Conservation (phyloP, 345 rosid genomes). For the Fremontodendron californicum region DNA sequence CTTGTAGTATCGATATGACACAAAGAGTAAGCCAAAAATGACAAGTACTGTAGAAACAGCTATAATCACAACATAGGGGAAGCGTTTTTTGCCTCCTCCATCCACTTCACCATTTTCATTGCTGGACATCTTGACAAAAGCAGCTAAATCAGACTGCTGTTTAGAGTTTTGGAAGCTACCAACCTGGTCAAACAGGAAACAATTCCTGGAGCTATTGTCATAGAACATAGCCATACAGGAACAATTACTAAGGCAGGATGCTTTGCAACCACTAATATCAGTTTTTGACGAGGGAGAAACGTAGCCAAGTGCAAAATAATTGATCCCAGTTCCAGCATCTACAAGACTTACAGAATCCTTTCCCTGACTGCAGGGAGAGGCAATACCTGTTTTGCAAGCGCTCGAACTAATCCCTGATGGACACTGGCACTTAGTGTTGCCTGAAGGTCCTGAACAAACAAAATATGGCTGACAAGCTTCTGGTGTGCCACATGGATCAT, state of each 20-base stretch:
- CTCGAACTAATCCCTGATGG: conserved; percentile 37
- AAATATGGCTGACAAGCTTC: conserved; percentile 59
- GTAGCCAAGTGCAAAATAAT: conserved; percentile 63
- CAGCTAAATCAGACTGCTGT: conserved; percentile 33
- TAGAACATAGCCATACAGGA: conserved; percentile 75
- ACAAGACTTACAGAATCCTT: conserved; percentile 44
- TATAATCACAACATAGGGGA: conserved; percentile 54
- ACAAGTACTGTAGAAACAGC: conserved; percentile 43
- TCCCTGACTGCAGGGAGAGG: conserved; percentile 48
- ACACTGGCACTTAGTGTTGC: conserved; percentile 53
- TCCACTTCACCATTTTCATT: conserved; percentile 19
- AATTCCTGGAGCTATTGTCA: conserved; percentile 57
- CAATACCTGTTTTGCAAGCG: conserved; percentile 51
- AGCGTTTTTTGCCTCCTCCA: conserved; percentile 34
- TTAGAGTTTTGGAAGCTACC: conserved; percentile 58
- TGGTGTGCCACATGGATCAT: conserved; percentile 59
- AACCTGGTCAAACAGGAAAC: conserved; percentile 66
- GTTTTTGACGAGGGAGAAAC: conserved; percentile 50
- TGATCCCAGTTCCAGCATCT: conserved; percentile 44
- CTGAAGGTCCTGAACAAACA: conserved; percentile 42
- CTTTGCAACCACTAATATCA: conserved; percentile 59
- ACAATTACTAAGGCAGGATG: conserved; percentile 61
- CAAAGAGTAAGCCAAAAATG: conserved; percentile 46
- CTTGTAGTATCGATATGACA: conserved; percentile 41
- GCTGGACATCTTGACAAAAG: conserved; percentile 59